Evolutionary conservation across 2,329 filamentous ascomycete genomes (phyloP).

Genomic region (Aspergillus oerlinghausenensis): DNA sequence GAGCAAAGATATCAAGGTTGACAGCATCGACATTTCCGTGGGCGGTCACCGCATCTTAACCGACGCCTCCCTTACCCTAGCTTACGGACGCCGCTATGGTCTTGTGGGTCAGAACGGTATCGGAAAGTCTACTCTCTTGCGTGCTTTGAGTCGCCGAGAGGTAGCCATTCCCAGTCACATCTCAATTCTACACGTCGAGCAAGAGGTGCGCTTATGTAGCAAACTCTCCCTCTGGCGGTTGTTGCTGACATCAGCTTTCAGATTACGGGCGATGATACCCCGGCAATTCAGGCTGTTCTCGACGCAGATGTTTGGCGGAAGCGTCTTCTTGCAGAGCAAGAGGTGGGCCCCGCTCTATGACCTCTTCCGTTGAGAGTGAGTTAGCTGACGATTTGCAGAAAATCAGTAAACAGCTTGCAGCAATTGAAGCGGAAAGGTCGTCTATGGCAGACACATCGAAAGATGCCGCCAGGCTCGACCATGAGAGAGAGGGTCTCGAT

Average conservation of each 20-base stretch:
- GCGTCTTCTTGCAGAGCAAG: constrained; percentile 83
- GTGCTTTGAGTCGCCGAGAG: constrained; percentile 88
- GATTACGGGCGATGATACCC: constrained; percentile 93
- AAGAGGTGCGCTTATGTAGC: constrained; percentile 64
- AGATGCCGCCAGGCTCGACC: constrained; percentile 79
- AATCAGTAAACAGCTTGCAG: constrained; percentile 69
- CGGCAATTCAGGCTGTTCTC: constrained; percentile 87
- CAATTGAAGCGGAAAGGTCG: constrained; percentile 71
- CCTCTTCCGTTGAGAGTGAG: neutral
- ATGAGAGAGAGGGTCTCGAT: constrained; percentile 84
- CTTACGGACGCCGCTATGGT: constrained; percentile 92
- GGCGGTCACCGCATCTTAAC: constrained; percentile 82
- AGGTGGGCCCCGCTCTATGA: constrained; percentile 48
- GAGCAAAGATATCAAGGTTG: constrained; percentile 98
- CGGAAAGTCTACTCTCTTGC: constrained; percentile 89
- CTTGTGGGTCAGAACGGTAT: constrained; percentile 99
- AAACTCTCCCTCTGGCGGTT: neutral
- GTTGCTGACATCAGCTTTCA: constrained; percentile 35
- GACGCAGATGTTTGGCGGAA: constrained; percentile 99
- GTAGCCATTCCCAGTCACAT: constrained; percentile 94
- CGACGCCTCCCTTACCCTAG: constrained; percentile 83
- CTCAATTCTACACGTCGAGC: constrained; percentile 97
- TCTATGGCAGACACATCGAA: constrained; percentile 85
- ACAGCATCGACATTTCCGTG: constrained; percentile 92
- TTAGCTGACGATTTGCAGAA: constrained; percentile 45